Evolutionary conservation across 257 asterid species (phyloP), one percentile per base, ranked within the genome.

Genomic region (Nicotiana undulata): DNA sequence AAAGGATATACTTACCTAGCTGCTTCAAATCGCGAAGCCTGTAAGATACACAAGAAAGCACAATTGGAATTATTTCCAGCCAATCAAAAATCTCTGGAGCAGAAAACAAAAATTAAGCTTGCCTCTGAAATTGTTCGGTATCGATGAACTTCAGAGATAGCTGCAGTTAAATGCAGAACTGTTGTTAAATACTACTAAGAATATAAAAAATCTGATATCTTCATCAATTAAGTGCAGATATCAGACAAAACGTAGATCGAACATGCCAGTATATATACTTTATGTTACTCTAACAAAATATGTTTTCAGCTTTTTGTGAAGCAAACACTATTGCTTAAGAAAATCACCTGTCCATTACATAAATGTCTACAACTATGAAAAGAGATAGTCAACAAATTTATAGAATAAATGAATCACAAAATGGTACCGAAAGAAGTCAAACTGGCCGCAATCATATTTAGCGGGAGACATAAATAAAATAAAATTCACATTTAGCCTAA

Each of bases 11-110:
- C 40, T 12, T 72, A 94, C 98, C 98, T 53, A 94, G 98, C 85
- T 93, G 98, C 97, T 94, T 94, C 91, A 94, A 80, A 85, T 94
- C 97, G 22, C 97, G 97, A 86, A 94, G 98, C 85, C 97, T 94
- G 92, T 89, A 89, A 80, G 53, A 81, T 55, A 78, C 44, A 83
- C 61, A 70, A 81, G 61, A 64, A 82, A 53, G 63, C n/a, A 80
- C 49, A 20, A 58, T 79, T 24, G 37, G 26, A 37, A 86, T 24
- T 82, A 22, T 26, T 75, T 56, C 58, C 66, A 63, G 61, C 4
- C 80, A 58, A n/a, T 31, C 9, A 76, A 70, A n/a, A 74, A 63
- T 31, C 44, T 32, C 56, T 37, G 18, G 58, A 24, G 63, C 26
- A 17, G 61, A 32, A 63, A 77, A 49, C 28, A 34, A 44, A 44